These are phyloP conservation scores for Neurospora sublineolata DNA, from an alignment of 495 filamentous ascomycete species.

Conservation along the genomic window DNA sequence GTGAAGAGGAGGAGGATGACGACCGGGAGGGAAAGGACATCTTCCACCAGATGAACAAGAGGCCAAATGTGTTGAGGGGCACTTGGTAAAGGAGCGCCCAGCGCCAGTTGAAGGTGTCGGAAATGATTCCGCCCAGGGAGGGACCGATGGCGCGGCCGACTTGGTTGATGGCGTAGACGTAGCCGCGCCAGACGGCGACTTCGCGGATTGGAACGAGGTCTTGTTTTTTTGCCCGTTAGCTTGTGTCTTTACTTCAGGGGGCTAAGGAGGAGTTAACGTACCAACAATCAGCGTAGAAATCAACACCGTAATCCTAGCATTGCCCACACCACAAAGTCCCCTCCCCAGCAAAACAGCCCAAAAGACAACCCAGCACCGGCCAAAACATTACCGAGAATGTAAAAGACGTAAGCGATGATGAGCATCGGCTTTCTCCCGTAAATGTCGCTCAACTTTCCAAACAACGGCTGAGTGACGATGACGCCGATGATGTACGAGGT, in stretches of 20 bases:
- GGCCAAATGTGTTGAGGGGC: conserved; percentile 1
- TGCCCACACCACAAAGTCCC: conserved; percentile 5
- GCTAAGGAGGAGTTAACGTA: neutral
- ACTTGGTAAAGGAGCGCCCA: conserved; percentile 10
- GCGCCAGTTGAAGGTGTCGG: conserved; percentile 6
- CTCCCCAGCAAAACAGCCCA: conserved; percentile 5
- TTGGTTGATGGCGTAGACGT: conserved; percentile 10
- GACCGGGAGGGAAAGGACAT: conserved; percentile 6
- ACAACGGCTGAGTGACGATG: conserved; percentile 7
- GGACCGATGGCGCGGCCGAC: conserved; percentile 8
- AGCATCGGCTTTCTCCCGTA: conserved; percentile 12
- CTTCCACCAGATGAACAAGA: conserved; percentile 8
- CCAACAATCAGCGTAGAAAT: conserved; percentile 11
- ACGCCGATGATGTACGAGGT: conserved; percentile 8
- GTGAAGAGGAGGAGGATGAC: neutral
- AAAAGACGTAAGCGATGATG: conserved; percentile 1
- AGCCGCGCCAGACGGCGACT: conserved; percentile 12
- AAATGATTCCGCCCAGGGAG: conserved; percentile 7
- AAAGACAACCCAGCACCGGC: conserved; percentile 5
- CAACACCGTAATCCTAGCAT: conserved; percentile 9
- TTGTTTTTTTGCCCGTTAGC: neutral
- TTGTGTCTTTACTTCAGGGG: neutral
- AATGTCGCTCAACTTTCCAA: conserved; percentile 10
- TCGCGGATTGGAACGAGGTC: conserved; percentile 10
- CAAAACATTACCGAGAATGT: conserved; percentile 2